These are phyloP conservation scores for Alternaria sp. DNA, from an alignment of 2,329 filamentous ascomycete species.

Conservation along the genomic window DNA sequence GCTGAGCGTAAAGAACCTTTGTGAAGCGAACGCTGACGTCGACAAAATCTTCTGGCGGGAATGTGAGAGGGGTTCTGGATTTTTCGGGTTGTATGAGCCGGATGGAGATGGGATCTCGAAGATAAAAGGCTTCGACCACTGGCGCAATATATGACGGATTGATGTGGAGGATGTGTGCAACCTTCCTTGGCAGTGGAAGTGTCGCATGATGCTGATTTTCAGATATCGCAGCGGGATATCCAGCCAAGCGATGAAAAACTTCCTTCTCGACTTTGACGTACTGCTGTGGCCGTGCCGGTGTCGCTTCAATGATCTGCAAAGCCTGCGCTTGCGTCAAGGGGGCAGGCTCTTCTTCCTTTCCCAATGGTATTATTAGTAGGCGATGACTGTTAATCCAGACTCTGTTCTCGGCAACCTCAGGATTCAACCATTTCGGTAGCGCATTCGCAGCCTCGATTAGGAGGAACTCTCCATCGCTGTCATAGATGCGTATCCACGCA, in stretches of 20 bases:
- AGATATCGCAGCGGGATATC: slow-evolving; percentile 79
- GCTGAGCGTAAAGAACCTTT: slow-evolving; percentile 86
- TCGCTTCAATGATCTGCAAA: slow-evolving; percentile 65
- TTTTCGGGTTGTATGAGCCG: slow-evolving; percentile 68
- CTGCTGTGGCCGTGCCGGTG: slow-evolving; percentile 69
- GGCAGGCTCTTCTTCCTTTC: slow-evolving; percentile 38
- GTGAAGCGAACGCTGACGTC: slow-evolving; percentile 83
- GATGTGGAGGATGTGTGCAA: slow-evolving; percentile 80
- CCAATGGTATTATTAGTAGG: slow-evolving; percentile 74
- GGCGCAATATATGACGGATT: slow-evolving; percentile 80
- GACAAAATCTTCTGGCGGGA: slow-evolving; percentile 81
- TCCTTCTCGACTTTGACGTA: slow-evolving; percentile 82
- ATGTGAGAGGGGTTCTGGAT: slow-evolving; percentile 62
- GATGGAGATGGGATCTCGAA: slow-evolving; percentile 81
- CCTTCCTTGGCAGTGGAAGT: slow-evolving; percentile 78
- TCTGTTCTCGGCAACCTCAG: slow-evolving; percentile 85
- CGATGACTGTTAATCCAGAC: slow-evolving; percentile 86
- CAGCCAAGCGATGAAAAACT: slow-evolving; percentile 86
- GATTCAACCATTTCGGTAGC: slow-evolving; percentile 88
- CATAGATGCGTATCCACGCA: slow-evolving; percentile 82
- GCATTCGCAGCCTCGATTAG: slow-evolving; percentile 91
- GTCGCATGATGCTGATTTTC: slow-evolving; percentile 79
- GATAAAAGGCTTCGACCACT: slow-evolving; percentile 89
- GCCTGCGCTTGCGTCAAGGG: slow-evolving; percentile 71
- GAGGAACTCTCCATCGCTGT: slow-evolving; percentile 94